Conservation (phyloP, 176 grass and related monocot genomes). For the Tuctoria greenei region DNA sequence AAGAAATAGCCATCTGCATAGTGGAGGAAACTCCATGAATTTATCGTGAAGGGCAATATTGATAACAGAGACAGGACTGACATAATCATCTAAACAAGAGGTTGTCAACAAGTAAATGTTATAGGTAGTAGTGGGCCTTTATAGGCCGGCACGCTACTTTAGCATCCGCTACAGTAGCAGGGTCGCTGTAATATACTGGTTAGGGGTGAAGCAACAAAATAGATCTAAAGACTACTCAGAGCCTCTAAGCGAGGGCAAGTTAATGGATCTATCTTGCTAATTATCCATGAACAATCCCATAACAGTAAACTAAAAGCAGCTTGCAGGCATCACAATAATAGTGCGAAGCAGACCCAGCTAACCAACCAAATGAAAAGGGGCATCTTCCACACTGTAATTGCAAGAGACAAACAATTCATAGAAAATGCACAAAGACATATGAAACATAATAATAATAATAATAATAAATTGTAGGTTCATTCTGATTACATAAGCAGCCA, state of each 20-base stretch:
- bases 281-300: too few relatives aligned
- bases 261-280: too few relatives aligned
- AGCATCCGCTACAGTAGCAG: too few relatives aligned
- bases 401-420: neutral
- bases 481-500: slow-evolving; percentile 2
- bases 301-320: neutral
- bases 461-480: neutral
- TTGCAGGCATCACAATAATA: neutral
- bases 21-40: neutral
- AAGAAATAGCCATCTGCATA: neutral
- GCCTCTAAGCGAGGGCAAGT: too few relatives aligned
- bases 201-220: too few relatives aligned
- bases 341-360: neutral
- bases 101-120: slow-evolving; percentile 6
- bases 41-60: neutral
- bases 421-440: neutral
- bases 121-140: too few relatives aligned
- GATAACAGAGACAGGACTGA: neutral
- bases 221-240: too few relatives aligned
- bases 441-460: too few relatives aligned
- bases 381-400: neutral
- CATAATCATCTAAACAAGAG: neutral
- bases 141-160: too few relatives aligned
- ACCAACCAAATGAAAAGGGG: neutral
- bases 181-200: too few relatives aligned